Percentiles rank a stretch among this genome's conserved stretches.
Conservation (phyloP, 2,329 filamentous ascomycete species). For the Cadophora malorum region DNA sequence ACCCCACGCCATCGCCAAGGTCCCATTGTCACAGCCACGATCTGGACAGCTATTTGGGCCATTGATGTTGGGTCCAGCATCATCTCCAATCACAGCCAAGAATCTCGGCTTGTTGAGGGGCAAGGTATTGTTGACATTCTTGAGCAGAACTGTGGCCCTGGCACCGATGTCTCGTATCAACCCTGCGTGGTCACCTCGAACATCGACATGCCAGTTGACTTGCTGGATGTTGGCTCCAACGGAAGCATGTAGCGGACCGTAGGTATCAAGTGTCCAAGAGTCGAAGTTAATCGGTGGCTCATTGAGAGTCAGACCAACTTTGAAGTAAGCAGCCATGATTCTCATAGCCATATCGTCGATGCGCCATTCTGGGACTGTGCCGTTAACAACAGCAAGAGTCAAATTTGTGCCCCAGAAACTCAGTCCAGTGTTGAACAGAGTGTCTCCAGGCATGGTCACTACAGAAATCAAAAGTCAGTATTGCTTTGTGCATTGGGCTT, state of each 20-base stretch:
- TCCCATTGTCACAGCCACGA: conserved; percentile 63
- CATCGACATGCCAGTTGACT: conserved; percentile 84
- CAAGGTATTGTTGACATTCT: conserved; percentile 75
- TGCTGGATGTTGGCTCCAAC: conserved; percentile 67
- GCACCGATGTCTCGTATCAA: conserved; percentile 80
- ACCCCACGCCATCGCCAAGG: conserved; percentile 80
- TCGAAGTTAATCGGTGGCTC: conserved; percentile 75
- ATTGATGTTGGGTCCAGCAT: conserved; percentile 73
- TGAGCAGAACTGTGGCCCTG: conserved; percentile 85
- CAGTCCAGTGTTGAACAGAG: conserved; percentile 72
- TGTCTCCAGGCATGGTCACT: conserved; percentile 87
- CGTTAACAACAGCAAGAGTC: conserved; percentile 86
- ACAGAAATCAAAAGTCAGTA: background rate
- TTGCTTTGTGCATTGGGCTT: background rate
- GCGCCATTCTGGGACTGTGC: conserved; percentile 85
- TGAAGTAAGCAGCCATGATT: conserved; percentile 75
- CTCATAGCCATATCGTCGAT: conserved; percentile 92
- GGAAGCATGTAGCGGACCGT: conserved; percentile 69
- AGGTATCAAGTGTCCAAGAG: conserved; percentile 83
- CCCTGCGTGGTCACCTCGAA: conserved; percentile 74
- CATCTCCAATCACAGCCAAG: conserved; percentile 79
- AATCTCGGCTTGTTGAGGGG: conserved; percentile 82
- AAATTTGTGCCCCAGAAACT: conserved; percentile 80
- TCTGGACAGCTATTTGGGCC: conserved; percentile 81
- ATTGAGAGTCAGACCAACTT: conserved; percentile 62